Evolutionary conservation across 257 asterid species (phyloP).

Genomic region (Plantago major): DNA sequence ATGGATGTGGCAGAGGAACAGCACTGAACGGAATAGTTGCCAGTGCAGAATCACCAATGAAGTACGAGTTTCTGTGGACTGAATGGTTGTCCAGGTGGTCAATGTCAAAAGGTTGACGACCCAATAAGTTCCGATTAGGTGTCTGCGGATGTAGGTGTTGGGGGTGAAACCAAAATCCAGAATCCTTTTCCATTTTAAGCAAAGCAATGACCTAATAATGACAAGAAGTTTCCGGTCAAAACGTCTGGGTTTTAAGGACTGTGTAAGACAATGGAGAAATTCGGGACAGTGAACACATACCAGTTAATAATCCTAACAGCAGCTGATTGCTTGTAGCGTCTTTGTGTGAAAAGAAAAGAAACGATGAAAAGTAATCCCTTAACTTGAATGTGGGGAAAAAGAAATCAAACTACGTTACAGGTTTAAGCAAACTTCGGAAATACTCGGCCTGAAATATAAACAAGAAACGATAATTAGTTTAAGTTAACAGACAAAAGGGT

Average conservation of each 20-base stretch:
- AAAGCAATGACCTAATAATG: background rate
- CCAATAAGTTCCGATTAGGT: conserved; percentile 29
- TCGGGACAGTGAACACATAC: conserved; percentile 16
- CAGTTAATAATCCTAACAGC: conserved; percentile 31
- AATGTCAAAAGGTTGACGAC: conserved; percentile 27
- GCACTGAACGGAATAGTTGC: conserved; percentile 38
- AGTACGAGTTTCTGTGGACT: conserved; percentile 35
- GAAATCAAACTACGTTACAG: conserved; percentile 80
- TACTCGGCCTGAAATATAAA: conserved; percentile 82
- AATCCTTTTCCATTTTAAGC: conserved; percentile 69
- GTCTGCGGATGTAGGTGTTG: conserved; percentile 34
- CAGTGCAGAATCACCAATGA: conserved; percentile 30
- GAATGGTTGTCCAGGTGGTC: conserved; percentile 34
- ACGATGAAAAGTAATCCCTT: conserved; percentile 40
- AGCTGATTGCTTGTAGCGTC: conserved; percentile 36
- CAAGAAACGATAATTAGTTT: conserved; percentile 23
- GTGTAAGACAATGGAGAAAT: background rate
- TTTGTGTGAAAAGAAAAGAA: conserved; percentile 40
- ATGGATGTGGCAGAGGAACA: conserved; percentile 31
- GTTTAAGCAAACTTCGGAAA: conserved; percentile 87
- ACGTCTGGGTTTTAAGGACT: background rate
- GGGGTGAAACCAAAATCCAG: conserved; percentile 40
- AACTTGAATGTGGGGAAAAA: conserved; percentile 41
- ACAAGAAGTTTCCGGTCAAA: background rate
- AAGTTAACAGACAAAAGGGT: conserved; percentile 1